These are phyloP conservation scores for Onygenales sp. DNA, from an alignment of 2,329 filamentous ascomycete species.

Conservation along the genomic window DNA sequence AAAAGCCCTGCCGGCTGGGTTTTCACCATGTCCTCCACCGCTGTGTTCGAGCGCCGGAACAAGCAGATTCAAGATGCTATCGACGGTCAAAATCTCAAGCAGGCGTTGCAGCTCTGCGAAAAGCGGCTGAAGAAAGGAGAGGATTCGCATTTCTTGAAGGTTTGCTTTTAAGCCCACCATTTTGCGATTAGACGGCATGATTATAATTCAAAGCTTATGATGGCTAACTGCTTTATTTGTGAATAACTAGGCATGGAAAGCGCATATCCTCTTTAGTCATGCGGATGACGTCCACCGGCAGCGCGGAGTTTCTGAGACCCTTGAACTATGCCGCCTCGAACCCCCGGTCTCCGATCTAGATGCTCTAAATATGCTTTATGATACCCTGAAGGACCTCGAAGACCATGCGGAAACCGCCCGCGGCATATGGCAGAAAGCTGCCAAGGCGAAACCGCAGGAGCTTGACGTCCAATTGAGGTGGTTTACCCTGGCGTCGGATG, in stretches of 20 bases:
- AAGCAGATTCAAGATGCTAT: slow-evolving; percentile 42
- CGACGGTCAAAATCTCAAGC: slow-evolving; percentile 39
- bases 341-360: slow-evolving; percentile 37
- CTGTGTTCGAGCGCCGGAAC: slow-evolving; percentile 36
- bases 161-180: slow-evolving; percentile 11
- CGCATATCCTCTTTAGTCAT: slow-evolving; percentile 31
- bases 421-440: slow-evolving; percentile 38
- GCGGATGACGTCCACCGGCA: slow-evolving; percentile 32
- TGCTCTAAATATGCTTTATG: slow-evolving; percentile 33
- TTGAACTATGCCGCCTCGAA: slow-evolving; percentile 32
- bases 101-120: slow-evolving; percentile 40
- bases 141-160: slow-evolving; percentile 32
- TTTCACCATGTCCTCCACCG: slow-evolving; percentile 25
- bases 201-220: too few relatives aligned
- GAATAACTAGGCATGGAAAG: slow-evolving; percentile 32
- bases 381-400: slow-evolving; percentile 28
- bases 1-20: background rate
- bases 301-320: slow-evolving; percentile 34
- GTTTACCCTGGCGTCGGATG: slow-evolving; percentile 34
- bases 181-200: too few relatives aligned
- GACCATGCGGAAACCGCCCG: slow-evolving; percentile 25
- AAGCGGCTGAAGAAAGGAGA: slow-evolving; percentile 48
- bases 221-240: too few relatives aligned
- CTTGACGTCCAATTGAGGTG: slow-evolving; percentile 35
- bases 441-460: slow-evolving; percentile 34